phyloP scores from a whole-genome alignment of 2,329 filamentous ascomycete genomes.

The Ophiobolus disseminans region DNA sequence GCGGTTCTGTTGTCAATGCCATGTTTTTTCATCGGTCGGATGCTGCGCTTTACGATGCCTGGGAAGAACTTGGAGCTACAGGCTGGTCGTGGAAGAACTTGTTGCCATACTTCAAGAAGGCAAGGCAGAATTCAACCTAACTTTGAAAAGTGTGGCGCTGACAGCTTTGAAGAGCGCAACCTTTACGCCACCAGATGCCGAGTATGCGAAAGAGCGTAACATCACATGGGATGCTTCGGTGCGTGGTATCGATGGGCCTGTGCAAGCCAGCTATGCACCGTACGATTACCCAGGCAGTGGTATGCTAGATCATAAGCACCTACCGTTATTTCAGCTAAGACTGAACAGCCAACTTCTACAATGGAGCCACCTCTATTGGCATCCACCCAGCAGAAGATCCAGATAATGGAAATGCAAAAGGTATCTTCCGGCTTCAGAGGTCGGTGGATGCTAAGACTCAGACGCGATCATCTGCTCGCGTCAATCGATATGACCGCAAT shows the following conservation, averaged over 20 bases:
- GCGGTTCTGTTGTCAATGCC: constrained; percentile 45
- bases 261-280: constrained; percentile 31
- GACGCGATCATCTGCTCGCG: constrained; percentile 37
- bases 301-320: too few relatives aligned
- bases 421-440: constrained; percentile 39
- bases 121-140: constrained; percentile 1
- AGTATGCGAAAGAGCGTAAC: constrained; percentile 20
- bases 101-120: constrained; percentile 47
- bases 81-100: constrained; percentile 64
- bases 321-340: too few relatives aligned
- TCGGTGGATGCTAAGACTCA: constrained; percentile 37
- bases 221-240: constrained; percentile 29
- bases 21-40: constrained; percentile 44
- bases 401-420: constrained; percentile 33
- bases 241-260: constrained; percentile 28
- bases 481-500: constrained; percentile 41
- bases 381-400: constrained; percentile 22
- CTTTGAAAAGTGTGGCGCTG: too few relatives aligned
- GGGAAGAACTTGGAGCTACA: constrained; percentile 62
- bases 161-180: constrained; percentile 37
- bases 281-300: constrained; percentile 34
- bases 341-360: constrained; percentile 34
- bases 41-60: constrained; percentile 55
- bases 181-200: constrained; percentile 23
- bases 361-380: constrained; percentile 18